A percentile compares a stretch with the other conserved stretches of the same genome.
Conservation (phyloP, 2,329 filamentous ascomycete genomes). For the Hysterium pulicare region DNA sequence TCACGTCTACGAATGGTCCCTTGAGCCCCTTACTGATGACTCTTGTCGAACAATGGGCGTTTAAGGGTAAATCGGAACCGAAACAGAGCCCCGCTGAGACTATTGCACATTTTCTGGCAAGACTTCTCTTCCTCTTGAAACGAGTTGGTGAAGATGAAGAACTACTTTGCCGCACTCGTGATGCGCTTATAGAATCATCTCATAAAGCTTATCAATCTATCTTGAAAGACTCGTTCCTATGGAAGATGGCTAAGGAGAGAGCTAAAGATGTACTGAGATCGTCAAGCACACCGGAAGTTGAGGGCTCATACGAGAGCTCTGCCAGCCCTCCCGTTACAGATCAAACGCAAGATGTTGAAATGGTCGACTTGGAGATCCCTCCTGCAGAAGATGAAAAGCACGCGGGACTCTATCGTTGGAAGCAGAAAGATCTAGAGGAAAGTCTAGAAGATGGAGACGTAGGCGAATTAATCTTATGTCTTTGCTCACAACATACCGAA, state of each 20-base stretch:
- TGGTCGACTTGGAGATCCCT: slow-evolving; percentile 32
- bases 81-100: slow-evolving; percentile 24
- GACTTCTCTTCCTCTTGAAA: slow-evolving; percentile 33
- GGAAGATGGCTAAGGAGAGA: slow-evolving; percentile 37
- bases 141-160: slow-evolving; percentile 34
- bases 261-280: slow-evolving; percentile 32
- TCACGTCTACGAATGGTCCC: slow-evolving; percentile 19
- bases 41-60: slow-evolving; percentile 75
- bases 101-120: slow-evolving; percentile 35
- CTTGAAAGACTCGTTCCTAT: slow-evolving; percentile 32
- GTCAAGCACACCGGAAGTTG: slow-evolving; percentile 33
- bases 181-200: slow-evolving; percentile 26
- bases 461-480: slow-evolving; percentile 66
- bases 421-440: slow-evolving; percentile 72
- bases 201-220: slow-evolving; percentile 26
- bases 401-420: slow-evolving; percentile 59
- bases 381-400: slow-evolving; percentile 44
- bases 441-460: slow-evolving; percentile 75
- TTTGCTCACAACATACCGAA: slow-evolving; percentile 70
- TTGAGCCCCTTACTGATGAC: slow-evolving; percentile 66
- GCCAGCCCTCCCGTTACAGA: slow-evolving; percentile 22
- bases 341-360: slow-evolving; percentile 8
- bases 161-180: slow-evolving; percentile 23
- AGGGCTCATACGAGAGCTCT: slow-evolving; percentile 30
- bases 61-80: slow-evolving; percentile 39